Percentiles rank a stretch among this genome's conserved stretches.
Conservation (phyloP, 306 rosid genomes). For the Pueraria montana region DNA sequence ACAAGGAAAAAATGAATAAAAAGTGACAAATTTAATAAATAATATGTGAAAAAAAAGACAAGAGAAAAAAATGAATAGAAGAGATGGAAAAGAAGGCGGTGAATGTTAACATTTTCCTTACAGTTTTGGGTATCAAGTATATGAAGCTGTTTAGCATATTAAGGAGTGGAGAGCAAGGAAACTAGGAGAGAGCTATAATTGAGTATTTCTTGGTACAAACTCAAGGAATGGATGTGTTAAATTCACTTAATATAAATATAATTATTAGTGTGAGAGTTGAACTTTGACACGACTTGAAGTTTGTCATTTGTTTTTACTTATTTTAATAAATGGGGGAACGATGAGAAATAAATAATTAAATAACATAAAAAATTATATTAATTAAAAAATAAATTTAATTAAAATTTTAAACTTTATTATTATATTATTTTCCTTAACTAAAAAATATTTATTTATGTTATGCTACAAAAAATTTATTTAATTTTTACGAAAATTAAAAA, state of each 20-base stretch:
- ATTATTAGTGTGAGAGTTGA: neutral
- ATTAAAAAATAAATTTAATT: neutral
- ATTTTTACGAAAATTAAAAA: neutral
- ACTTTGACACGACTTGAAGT: neutral
- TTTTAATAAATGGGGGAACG: neutral
- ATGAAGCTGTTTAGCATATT: conserved; percentile 10
- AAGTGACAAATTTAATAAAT: too few relatives aligned
- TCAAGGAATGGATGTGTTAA: conserved; percentile 14
- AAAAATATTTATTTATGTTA: neutral
- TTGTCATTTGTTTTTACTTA: neutral
- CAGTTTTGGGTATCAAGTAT: neutral
- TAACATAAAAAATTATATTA: neutral
- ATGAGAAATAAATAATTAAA: neutral
- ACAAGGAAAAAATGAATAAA: too few relatives aligned
- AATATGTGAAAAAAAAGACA: neutral
- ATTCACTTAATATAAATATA: neutral
- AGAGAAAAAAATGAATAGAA: neutral
- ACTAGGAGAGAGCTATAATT: conserved; percentile 15
- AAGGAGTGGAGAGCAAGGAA: conserved; percentile 43
- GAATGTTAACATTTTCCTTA: neutral
- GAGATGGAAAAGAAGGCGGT: neutral
- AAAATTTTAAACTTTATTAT: neutral
- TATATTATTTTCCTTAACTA: neutral
- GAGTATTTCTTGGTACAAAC: conserved; percentile 43
- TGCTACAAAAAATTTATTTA: neutral